Conservation (phyloP, 169 alveolate genomes). For the Theileria sp. region DNA sequence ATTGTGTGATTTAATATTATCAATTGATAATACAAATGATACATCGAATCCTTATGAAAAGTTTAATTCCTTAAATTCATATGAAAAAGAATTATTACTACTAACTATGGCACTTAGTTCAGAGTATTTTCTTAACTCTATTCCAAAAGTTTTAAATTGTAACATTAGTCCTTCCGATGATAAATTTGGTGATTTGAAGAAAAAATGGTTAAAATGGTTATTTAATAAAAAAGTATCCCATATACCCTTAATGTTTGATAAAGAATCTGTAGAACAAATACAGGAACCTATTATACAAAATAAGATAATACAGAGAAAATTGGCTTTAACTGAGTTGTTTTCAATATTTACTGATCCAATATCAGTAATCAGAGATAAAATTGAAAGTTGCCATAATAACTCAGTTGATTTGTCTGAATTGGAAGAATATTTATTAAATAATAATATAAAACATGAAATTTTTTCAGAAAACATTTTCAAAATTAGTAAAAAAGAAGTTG, state of each 20-base stretch:
- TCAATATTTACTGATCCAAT: constrained; percentile 35
- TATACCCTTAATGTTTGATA: constrained; percentile 39
- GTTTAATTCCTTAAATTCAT: constrained; percentile 16
- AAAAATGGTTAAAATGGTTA: constrained; percentile 42
- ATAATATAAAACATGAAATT: neutral
- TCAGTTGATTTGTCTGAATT: constrained; percentile 17
- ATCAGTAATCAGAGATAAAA: constrained; percentile 25
- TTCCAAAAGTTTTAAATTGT: neutral
- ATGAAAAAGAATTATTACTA: constrained; percentile 46
- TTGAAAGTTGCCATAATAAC: neutral
- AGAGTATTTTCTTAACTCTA: constrained; percentile 26
- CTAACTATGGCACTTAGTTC: constrained; percentile 27
- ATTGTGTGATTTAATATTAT: constrained; percentile 32
- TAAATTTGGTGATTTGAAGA: constrained; percentile 17
- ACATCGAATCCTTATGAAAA: constrained; percentile 11
- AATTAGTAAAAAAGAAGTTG: neutral
- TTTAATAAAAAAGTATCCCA: constrained; percentile 33
- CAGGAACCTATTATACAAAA: constrained; percentile 41
- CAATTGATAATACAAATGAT: constrained; percentile 24
- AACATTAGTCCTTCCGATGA: neutral
- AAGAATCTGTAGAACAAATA: constrained; percentile 28
- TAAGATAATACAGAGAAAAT: constrained; percentile 23
- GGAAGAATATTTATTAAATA: constrained; percentile 28
- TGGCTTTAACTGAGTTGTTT: constrained; percentile 35
- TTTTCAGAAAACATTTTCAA: neutral